phyloP scores from a whole-genome alignment of 257 asterid genomes.

The Nicotiana undulata region DNA sequence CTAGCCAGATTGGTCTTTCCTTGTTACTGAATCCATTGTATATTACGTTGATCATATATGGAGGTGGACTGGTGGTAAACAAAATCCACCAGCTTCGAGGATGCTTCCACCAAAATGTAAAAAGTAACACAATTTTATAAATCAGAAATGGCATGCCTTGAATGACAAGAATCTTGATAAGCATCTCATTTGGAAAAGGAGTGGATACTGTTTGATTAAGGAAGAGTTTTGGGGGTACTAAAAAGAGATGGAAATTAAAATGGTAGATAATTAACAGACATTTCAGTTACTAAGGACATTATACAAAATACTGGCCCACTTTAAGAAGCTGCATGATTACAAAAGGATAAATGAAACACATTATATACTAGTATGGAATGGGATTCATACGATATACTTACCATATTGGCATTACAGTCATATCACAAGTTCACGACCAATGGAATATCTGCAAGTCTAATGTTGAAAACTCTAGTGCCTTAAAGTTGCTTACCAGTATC shows the following conservation, averaged over 20 bases:
- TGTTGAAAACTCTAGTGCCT: background rate
- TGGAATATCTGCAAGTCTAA: background rate
- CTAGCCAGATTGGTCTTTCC: no score
- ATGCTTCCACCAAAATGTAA: background rate
- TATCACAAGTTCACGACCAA: background rate
- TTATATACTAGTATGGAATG: background rate
- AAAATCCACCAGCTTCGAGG: background rate
- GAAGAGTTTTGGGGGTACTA: background rate
- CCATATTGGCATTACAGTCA: background rate
- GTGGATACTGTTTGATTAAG: background rate
- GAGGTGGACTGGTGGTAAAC: background rate
- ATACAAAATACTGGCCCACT: background rate
- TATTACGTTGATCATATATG: background rate
- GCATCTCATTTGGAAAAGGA: background rate
- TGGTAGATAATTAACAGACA: background rate
- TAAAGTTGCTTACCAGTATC: background rate
- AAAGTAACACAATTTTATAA: background rate
- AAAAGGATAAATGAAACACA: background rate
- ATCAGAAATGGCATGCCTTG: background rate
- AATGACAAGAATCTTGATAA: background rate
- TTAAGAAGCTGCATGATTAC: background rate
- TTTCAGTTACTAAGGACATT: background rate
- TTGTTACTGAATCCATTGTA: no score
- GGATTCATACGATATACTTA: background rate
- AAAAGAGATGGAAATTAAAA: background rate